Base-by-base conservation (phyloP, 768 basidiomycete genomes). In the Myochromella boudieri region DNA sequence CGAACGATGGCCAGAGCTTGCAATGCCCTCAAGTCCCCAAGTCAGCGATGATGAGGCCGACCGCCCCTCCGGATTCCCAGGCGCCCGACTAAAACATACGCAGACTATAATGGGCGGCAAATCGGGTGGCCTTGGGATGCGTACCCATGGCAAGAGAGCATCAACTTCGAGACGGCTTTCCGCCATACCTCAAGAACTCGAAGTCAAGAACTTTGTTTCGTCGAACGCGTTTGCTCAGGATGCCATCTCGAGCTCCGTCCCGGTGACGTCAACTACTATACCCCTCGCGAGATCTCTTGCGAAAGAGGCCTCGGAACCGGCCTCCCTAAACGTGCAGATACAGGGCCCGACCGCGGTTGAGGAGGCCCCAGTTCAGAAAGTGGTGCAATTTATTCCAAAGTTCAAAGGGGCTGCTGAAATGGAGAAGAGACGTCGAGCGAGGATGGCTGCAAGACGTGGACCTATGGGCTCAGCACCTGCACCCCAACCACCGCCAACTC, bases 401-500 rank as follows among this genome's bases (percentile, higher is more conserved):
- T 91, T 92, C 68, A 87, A 82, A 54, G 84, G 87, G 6, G 85
- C 86, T 0, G 89, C 81, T n/a, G 88, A 93, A 62, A 91, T 91
- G 89, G 91, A 91, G 52, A 80, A 76, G 3, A 72, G 89, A 12
- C 68, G 91, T 20, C 75, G 76, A 45, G 64, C 76, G 31, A 75
- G 90, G 10, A 79, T 92, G 71, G 79, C 78, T 31, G 84, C 84
- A 4, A 78, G 86, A 10, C 67, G 75, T 49, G 75, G 61, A n/a
- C 70, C 70, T 8, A 64, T 60, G 15, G 67, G 64, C 2, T 58
- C 69, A 3, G 57, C 60, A 26, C 66, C 64, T n/a, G 54, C 64
- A n/a, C 60, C 65, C 3, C 58, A 63, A n/a, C 60, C 66, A 18
- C 60, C 60, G 44, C 68, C 70, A n/a, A 65, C 60, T 37, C 66